Evolutionary conservation across 768 basidiomycete species (phyloP), one percentile per base, ranked within the genome.

Genomic region (Leccinum aurantiacum): DNA sequence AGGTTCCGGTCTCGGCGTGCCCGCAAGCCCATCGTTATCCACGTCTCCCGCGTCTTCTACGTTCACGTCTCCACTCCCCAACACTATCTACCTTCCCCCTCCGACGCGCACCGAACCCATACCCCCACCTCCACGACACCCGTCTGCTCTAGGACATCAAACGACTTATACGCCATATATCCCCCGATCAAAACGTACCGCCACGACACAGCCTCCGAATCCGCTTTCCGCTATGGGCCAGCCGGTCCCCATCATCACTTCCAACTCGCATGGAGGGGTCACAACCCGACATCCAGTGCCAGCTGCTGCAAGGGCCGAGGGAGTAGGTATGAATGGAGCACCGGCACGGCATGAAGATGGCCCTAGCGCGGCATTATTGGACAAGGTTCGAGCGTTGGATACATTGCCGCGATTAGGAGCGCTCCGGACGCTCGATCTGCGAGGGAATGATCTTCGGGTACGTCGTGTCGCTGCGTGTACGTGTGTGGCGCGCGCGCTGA

Each of bases 301-400:
- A 1, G 19, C 9, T n/a, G 27, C 57, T 1, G 10, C 56, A 2
- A 63, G 46, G 60, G 13, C 44, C 2, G 67, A 66, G 0, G 44
- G 46, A 2, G 13, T 17, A 15, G 11, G 59, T 22, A 15, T 22
- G 51, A 63, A 60, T 8, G 64, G 62, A 3, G 27, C 17, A 4
- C 46, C 47, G 19, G 63, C 63, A 84, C 86, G 10, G 90, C 92
- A 15, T 70, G 41, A 44, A 4, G n/a, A 44, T 19, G 41, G 41
- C 3, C 41, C 41, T 4, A 44, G 41, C 2, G 41, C 41, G 10
- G 91, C 93, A 17, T 70, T 98, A 62, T 75, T 94, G 65, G 90
- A 91, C 68, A 93, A 93, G 77, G 93, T 97, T 2, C 79, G 93
- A 48, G 91, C 93, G n/a, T 74, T 98, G 69, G 95, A 95, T 68